Evolutionary conservation across 345 rosid genomes (phyloP).

Genomic region (Camelina neglecta): DNA sequence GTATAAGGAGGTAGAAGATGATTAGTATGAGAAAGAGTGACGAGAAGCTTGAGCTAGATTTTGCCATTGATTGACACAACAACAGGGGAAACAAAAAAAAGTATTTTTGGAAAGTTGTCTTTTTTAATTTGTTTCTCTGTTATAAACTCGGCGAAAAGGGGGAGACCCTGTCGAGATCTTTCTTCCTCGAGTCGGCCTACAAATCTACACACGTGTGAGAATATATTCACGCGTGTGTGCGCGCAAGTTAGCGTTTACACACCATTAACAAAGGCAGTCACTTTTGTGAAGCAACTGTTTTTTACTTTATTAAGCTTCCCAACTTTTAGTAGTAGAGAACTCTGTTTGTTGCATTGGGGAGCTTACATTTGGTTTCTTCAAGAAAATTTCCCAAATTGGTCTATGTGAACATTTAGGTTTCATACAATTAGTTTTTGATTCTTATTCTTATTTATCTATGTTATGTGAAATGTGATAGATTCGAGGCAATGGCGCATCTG

Average conservation of each 20-base stretch:
- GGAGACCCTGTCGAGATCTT: neutral
- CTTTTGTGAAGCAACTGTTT: neutral
- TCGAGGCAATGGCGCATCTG: neutral
- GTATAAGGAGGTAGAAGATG: slow-evolving; percentile 34
- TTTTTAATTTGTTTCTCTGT: slow-evolving; percentile 1
- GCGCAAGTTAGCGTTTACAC: slow-evolving; percentile 15
- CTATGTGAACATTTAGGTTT: slow-evolving; percentile 1
- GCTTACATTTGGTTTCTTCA: neutral
- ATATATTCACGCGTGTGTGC: slow-evolving; percentile 34
- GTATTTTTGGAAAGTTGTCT: slow-evolving; percentile 30
- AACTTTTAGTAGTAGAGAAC: neutral
- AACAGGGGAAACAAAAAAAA: neutral
- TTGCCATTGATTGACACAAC: slow-evolving; percentile 36
- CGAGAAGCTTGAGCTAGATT: slow-evolving; percentile 39
- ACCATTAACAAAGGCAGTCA: neutral
- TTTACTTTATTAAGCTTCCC: neutral
- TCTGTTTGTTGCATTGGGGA: neutral
- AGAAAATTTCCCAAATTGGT: neutral
- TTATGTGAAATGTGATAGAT: neutral
- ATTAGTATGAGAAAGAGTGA: slow-evolving; percentile 19
- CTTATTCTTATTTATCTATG: neutral
- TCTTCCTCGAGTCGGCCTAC: neutral
- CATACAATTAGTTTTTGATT: neutral
- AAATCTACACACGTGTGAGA: slow-evolving; percentile 15
- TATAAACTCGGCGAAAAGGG: slow-evolving; percentile 24